Evolutionary conservation across 768 basidiomycete genomes (phyloP).

Genomic region (Leucocoprinus leucothites): DNA sequence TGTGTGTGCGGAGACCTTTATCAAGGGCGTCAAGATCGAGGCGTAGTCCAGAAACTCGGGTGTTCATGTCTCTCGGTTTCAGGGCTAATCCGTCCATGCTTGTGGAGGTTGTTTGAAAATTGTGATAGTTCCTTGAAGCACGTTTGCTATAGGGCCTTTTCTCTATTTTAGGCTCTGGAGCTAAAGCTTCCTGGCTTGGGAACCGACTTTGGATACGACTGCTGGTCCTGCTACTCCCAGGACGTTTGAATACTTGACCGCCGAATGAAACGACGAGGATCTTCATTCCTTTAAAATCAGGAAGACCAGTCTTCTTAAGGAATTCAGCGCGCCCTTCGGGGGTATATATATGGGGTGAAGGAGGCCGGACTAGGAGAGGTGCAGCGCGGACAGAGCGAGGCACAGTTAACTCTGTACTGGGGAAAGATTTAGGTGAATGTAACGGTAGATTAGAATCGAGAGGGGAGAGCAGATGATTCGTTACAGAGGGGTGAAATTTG

Average conservation of each 20-base stretch:
- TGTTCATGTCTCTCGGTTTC: not conserved
- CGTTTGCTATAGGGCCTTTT: not conserved
- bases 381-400: slow-evolving; percentile 43
- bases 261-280: slow-evolving; percentile 80
- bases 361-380: slow-evolving; percentile 70
- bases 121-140: not conserved
- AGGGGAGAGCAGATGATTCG: slow-evolving; percentile 43
- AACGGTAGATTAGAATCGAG: slow-evolving; percentile 42
- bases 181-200: slow-evolving; percentile 21
- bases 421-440: slow-evolving; percentile 41
- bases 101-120: not conserved
- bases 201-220: slow-evolving; percentile 32
- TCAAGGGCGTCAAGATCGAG: slow-evolving; percentile 5
- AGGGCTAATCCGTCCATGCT: not conserved
- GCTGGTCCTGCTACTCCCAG: slow-evolving; percentile 31
- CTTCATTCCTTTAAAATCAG: slow-evolving; percentile 47
- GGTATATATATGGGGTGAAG: slow-evolving; percentile 45
- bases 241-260: slow-evolving; percentile 67
- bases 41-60: not conserved
- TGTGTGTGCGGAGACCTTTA: not conserved
- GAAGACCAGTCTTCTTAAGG: slow-evolving; percentile 59
- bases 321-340: slow-evolving; percentile 48
- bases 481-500: slow-evolving; percentile 43
- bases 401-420: slow-evolving; percentile 12
- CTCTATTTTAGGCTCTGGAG: not conserved